These are phyloP conservation scores for Colletotrichum filicis DNA, from an alignment of 2,329 filamentous ascomycete genomes.

Conservation along the genomic window DNA sequence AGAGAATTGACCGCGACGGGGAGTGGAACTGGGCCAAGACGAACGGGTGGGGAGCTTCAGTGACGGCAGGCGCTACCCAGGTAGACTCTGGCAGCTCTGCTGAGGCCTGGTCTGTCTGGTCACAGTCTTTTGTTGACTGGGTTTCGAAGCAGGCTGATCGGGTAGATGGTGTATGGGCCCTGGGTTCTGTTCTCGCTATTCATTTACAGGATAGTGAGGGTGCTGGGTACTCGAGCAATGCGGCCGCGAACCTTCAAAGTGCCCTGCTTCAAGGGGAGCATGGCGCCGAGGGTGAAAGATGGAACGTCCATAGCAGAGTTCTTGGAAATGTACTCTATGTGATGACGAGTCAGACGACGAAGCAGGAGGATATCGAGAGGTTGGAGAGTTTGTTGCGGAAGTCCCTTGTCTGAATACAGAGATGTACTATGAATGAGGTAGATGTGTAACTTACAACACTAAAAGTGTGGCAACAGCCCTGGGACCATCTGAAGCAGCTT, in stretches of 20 bases:
- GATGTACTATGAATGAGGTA: background rate
- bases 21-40: constrained; percentile 67
- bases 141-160: constrained; percentile 64
- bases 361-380: constrained; percentile 41
- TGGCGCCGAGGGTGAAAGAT: constrained; percentile 37
- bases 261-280: background rate
- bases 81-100: rapidly evolving
- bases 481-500: too few relatives aligned
- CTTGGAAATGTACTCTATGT: constrained; percentile 69
- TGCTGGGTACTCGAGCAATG: constrained; percentile 59
- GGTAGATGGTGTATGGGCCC: constrained; percentile 75
- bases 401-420: background rate
- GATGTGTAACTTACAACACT: background rate
- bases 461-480: background rate
- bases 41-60: constrained; percentile 49
- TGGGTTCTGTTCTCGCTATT: constrained; percentile 81
- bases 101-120: constrained; percentile 77
- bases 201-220: constrained; percentile 55
- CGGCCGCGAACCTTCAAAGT: constrained; percentile 55
- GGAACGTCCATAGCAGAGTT: constrained; percentile 65
- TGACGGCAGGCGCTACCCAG: background rate
- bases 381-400: constrained; percentile 46
- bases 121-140: constrained; percentile 64
- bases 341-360: constrained; percentile 64
- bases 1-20: constrained; percentile 64